Percentiles rank a stretch among this genome's conserved stretches.
Conservation (phyloP, 2,329 filamentous ascomycete species). For the Talaromyces sp. region DNA sequence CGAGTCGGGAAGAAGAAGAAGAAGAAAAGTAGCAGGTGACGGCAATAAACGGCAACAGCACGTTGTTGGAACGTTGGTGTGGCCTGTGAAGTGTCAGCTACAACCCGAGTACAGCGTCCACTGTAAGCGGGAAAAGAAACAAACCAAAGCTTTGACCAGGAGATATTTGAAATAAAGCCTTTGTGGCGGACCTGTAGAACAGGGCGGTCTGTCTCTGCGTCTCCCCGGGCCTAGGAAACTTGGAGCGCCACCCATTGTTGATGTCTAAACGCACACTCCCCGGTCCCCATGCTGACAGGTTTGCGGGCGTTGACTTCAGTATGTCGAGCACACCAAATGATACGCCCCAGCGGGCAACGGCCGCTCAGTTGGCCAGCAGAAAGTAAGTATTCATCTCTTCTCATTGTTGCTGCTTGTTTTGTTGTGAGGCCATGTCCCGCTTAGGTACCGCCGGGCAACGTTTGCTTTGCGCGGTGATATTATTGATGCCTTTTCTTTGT, state of each 20-base stretch:
- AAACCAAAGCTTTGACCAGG: background rate
- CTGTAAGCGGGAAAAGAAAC: background rate
- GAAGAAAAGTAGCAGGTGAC: background rate
- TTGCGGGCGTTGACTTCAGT: constrained; percentile 20
- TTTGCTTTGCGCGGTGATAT: background rate
- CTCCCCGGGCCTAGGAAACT: background rate
- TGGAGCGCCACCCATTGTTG: constrained; percentile 5
- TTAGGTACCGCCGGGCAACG: background rate
- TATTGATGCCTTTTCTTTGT: background rate
- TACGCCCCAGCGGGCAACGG: constrained; percentile 47
- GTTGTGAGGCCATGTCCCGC: background rate
- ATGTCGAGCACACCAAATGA: constrained; percentile 41
- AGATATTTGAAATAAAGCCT: background rate
- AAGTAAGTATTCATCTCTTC: constrained; percentile 43
- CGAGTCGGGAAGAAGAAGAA: background rate
- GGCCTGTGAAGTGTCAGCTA: background rate
- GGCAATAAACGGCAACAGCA: background rate
- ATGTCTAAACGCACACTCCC: constrained; percentile 12
- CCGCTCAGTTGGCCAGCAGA: constrained; percentile 50
- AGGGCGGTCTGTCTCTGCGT: background rate
- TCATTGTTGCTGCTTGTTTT: background rate
- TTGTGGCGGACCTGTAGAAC: background rate
- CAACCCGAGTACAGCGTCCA: background rate
- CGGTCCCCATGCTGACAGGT: constrained; percentile 11
- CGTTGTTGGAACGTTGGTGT: background rate